A percentile compares a stretch with the other conserved stretches of the same genome.
These are phyloP conservation scores for Podaxis pistillaris DNA, from an alignment of 768 basidiomycete species.

Conservation along the genomic window DNA sequence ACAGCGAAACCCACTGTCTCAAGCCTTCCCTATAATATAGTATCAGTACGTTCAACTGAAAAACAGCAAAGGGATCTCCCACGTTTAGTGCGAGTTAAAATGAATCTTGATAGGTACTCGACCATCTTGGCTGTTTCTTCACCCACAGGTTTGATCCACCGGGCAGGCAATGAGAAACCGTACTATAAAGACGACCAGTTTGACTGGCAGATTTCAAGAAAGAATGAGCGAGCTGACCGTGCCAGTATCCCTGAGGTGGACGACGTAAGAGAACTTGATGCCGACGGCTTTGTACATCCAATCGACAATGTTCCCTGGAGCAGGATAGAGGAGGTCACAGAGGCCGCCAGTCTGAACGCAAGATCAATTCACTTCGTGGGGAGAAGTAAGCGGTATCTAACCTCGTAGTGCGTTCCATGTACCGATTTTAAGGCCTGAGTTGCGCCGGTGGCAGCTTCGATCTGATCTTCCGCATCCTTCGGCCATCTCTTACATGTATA, in stretches of 20 bases:
- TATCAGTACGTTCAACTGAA: neutral
- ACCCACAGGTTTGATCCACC: constrained; percentile 75
- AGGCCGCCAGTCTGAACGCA: constrained; percentile 22
- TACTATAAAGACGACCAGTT: constrained; percentile 41
- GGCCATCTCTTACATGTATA: constrained; percentile 63
- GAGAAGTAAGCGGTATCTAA: constrained; percentile 21
- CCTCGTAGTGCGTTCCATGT: constrained; percentile 58
- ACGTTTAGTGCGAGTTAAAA: constrained; percentile 30
- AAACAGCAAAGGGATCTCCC: neutral
- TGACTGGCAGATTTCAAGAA: neutral
- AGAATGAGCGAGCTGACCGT: constrained; percentile 26
- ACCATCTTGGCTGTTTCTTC: constrained; percentile 72
- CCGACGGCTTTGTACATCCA: constrained; percentile 33
- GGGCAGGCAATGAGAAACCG: constrained; percentile 71
- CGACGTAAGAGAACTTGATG: constrained; percentile 34
- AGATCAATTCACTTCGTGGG: neutral
- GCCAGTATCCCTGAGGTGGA: constrained; percentile 33
- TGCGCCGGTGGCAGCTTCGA: constrained; percentile 71
- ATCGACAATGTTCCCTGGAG: constrained; percentile 34
- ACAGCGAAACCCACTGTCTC: neutral
- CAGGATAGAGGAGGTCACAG: constrained; percentile 32
- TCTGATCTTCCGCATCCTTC: constrained; percentile 71
- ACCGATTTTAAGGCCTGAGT: constrained; percentile 50
- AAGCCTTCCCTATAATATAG: neutral
- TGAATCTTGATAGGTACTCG: constrained; percentile 66